Base-by-base conservation (phyloP, 805 yeast species). In the Candida ortonii region DNA sequence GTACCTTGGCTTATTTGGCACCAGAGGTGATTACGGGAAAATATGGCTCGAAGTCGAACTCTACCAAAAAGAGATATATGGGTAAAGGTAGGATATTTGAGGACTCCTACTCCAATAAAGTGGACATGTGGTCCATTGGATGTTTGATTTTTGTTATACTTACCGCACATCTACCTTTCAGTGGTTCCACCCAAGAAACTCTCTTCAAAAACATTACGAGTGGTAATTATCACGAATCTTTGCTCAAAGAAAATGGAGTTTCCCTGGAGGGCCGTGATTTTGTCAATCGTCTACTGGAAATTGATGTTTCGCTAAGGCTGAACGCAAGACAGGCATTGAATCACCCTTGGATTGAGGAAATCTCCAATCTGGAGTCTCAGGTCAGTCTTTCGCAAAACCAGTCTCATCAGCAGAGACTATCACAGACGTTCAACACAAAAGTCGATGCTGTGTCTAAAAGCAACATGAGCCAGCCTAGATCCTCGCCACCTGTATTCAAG, bases 121-220 rank as follows among this genome's bases (percentile, higher is more conserved):
- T 93, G 11, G 99, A 93, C 57, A 86, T 93, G 73, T 93, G 99
- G 99, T 87, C 97, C 2, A 70, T 93, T 37, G 99, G 98, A 0
- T 93, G 99, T 59, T 64, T 93, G 17, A 82, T 88, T 1, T 93
- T 88, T 63, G 98, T 93, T 4, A 78, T 90, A 16, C 60, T 93
- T 34, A 90, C 98, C 0, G 90, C 93, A 0, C 96, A 87, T 68
- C 66, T 90, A 41, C 99, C 99, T 6, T 93, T 93, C 57, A 87
- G 90, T 56, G 97, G 97, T 1, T 73, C 80, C 33, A 86, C 96
- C 0, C 97, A 90, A 52, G 89, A 84, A 11, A 84, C 84, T 41
- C 65, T 93, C 50, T 85, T 85, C 60, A 71, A 72, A 38, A 82
- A 84, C 49, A 89, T 93, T 29, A 70, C 74, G 34, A 61, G 70